A percentile compares a stretch with the other conserved stretches of the same genome.
Conservation (phyloP, 257 asterid genomes). For the Solanum phureja region DNA sequence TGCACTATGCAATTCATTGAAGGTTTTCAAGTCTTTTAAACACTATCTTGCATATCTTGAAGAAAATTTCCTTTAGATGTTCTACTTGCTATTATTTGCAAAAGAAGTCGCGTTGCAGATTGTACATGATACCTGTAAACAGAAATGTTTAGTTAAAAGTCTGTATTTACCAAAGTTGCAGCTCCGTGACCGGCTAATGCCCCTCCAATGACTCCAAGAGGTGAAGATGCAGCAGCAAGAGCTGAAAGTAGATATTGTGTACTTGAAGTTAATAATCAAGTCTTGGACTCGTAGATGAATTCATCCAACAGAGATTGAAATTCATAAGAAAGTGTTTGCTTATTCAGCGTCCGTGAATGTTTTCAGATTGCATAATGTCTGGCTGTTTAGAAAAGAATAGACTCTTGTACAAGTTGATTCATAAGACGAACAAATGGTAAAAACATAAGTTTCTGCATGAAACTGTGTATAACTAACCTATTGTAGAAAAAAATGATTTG, state of each 20-base stretch:
- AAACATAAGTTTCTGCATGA: neutral
- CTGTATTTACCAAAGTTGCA: constrained; percentile 60
- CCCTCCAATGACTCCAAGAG: constrained; percentile 95
- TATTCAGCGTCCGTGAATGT: neutral
- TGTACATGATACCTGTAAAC: neutral
- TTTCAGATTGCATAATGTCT: neutral
- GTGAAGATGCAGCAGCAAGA: constrained; percentile 98
- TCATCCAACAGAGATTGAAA: neutral
- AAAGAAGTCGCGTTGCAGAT: neutral
- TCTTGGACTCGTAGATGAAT: neutral
- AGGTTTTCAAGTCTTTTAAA: neutral
- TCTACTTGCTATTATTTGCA: neutral
- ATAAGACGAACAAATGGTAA: neutral
- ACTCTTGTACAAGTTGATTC: neutral
- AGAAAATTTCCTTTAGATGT: neutral
- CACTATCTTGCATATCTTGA: neutral
- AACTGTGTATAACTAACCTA: constrained; percentile 34
- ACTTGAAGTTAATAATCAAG: neutral
- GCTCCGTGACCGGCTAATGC: constrained; percentile 95
- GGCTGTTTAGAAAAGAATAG: neutral
- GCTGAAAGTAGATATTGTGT: constrained; percentile 32
- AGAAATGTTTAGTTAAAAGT: neutral
- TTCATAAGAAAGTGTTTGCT: neutral
- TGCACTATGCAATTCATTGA: neutral
- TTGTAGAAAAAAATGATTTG: constrained; percentile 90